A percentile compares a stretch with the other conserved stretches of the same genome.
These are phyloP conservation scores for Plasmodium cynomolgi DNA, from an alignment of 169 alveolate species.

Conservation along the genomic window DNA sequence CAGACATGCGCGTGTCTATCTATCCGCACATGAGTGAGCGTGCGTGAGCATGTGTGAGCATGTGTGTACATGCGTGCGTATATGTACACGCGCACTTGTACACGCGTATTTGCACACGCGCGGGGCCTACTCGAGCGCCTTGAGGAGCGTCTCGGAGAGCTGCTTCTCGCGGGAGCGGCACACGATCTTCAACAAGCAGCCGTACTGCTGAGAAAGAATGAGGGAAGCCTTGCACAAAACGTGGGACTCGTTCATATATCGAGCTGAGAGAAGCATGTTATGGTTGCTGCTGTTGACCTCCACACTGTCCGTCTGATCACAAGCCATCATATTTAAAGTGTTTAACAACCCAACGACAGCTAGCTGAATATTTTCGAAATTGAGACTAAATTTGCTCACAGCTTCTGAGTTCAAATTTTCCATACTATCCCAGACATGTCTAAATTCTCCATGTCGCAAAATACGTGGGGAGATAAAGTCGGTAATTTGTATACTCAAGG, in stretches of 20 bases:
- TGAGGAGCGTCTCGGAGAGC: conserved; percentile 71
- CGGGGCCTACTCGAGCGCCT: conserved; percentile 71
- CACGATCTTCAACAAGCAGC: conserved; percentile 79
- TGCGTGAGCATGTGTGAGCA: background rate
- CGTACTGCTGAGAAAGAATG: conserved; percentile 77
- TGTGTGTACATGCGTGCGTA: no score
- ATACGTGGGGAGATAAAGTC: conserved; percentile 76
- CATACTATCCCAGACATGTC: conserved; percentile 75
- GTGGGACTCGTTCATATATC: conserved; percentile 68
- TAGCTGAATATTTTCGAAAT: conserved; percentile 76
- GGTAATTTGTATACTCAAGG: conserved; percentile 73
- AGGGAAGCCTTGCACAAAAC: conserved; percentile 77
- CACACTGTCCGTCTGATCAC: conserved; percentile 77
- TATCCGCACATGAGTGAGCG: background rate
- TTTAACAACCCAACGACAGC: conserved; percentile 80
- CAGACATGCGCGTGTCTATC: background rate
- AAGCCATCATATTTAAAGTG: conserved; percentile 75
- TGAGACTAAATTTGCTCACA: conserved; percentile 77
- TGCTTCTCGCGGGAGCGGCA: conserved; percentile 74
- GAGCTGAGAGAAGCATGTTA: conserved; percentile 77
- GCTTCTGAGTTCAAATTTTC: conserved; percentile 67
- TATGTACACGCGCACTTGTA: background rate
- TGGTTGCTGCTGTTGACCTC: conserved; percentile 71
- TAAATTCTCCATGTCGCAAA: conserved; percentile 78
- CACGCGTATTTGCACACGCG: no score